These are phyloP conservation scores for Wickerhamiella galacta DNA, from an alignment of 805 yeast genomes.

Conservation along the genomic window DNA sequence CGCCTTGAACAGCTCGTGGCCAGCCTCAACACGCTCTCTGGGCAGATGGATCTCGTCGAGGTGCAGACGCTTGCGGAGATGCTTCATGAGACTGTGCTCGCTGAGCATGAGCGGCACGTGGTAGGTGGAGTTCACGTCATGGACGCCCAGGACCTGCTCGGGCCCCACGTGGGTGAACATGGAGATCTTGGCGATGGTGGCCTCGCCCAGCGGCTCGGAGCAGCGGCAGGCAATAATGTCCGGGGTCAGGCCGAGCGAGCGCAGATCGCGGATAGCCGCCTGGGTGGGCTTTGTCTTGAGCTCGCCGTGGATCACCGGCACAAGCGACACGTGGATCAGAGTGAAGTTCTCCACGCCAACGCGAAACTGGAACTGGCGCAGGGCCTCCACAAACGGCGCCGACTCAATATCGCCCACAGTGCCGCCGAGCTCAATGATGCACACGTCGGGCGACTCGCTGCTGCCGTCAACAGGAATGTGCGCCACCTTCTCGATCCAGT, in stretches of 20 bases:
- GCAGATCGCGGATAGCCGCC: slow-evolving; percentile 93
- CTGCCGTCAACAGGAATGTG: slow-evolving; percentile 80
- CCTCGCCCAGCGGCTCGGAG: slow-evolving; percentile 56
- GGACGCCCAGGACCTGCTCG: slow-evolving; percentile 93
- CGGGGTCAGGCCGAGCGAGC: slow-evolving; percentile 87
- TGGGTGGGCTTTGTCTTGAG: slow-evolving; percentile 99
- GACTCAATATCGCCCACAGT: slow-evolving; percentile 98
- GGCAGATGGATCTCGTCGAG: slow-evolving; percentile 34
- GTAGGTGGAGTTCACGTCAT: slow-evolving; percentile 91
- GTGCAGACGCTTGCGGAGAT: slow-evolving; percentile 46
- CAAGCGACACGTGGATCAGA: slow-evolving; percentile 87
- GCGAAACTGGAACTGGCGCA: slow-evolving; percentile 96
- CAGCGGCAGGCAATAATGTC: slow-evolving; percentile 98
- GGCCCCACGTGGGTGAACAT: slow-evolving; percentile 99
- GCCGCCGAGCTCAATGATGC: slow-evolving; percentile 96
- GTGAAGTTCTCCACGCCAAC: slow-evolving; percentile 92
- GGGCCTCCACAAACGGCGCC: slow-evolving; percentile 97
- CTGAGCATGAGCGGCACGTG: slow-evolving; percentile 87
- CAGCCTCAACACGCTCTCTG: slow-evolving; percentile 39
- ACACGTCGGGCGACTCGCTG: slow-evolving; percentile 82
- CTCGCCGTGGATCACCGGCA: slow-evolving; percentile 96
- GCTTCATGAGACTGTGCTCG: slow-evolving; percentile 71
- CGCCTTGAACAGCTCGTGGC: slow-evolving; percentile 48
- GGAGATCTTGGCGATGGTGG: slow-evolving; percentile 89
- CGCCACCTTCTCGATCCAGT: slow-evolving; percentile 92